Base-by-base conservation (phyloP, 306 rosid genomes). In the Canavalia gladiata region DNA sequence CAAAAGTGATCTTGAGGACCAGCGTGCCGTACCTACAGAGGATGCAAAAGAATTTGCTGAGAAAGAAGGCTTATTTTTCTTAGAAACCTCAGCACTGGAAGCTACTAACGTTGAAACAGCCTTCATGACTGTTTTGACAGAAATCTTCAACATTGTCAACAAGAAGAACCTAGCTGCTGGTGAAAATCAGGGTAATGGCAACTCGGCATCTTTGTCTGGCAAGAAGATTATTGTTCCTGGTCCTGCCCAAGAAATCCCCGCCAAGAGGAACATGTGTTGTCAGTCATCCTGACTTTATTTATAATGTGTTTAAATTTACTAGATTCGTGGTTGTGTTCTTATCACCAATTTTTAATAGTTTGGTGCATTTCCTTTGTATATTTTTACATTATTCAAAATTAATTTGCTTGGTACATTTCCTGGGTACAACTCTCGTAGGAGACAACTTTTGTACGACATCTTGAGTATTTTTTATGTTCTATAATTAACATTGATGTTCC, bases 1-100 rank as follows among this genome's bases (percentile, higher is more conserved):
- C 94, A 94, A 94, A 76, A 86, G 81, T 70, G 98, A 94, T 87
- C 97, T 94, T 1, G 98, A 94, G 86, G 62, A 86, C 84, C 98
- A 91, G 87, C 93, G 98, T 51, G 90, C 92, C 7, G 93, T 94
- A 28, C 90, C 97, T n/a, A 94, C 92, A 0, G 98, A 92, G 72
- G 98, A 94, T 58, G 98, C 98, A 47, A 92, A 88, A 82, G 98
- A 94, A 80, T 94, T 94, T 49, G 98, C 98, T 25, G 90, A 94
- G 79, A 94, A 94, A 84, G 98, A 94, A 84, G 98, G 97, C 5
- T 84, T 94, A 2, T 94, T 94, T 81, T 94, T 94, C 93, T 77
- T 94, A 76, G 98, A 94, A 91, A 94, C 98, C 68, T 94, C 98
- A 1, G 98, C 98, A 8, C 77, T 94, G 82, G 88, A 90, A 87